Conservation (phyloP, 129 eudicot species). For the Chrysanthemum lavandulifolium region DNA sequence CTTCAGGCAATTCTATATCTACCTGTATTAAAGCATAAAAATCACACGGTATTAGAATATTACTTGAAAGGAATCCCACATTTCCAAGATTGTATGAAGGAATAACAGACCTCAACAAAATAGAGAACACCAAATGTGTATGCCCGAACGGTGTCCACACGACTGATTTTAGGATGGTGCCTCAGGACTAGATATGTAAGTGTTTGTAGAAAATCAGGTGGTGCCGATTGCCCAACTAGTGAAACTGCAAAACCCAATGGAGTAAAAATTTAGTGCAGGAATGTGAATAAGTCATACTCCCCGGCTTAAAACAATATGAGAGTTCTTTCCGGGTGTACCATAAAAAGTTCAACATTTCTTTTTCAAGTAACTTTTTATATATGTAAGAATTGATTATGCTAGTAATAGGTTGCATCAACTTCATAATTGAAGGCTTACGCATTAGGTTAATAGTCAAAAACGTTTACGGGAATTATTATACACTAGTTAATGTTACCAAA, state of each 20-base stretch:
- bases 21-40: slow-evolving; percentile 33
- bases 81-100: not conserved
- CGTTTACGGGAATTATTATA: too few species aligned
- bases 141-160: slow-evolving; percentile 74
- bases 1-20: slow-evolving; percentile 76
- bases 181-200: slow-evolving; percentile 64
- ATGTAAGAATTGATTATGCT: too few species aligned
- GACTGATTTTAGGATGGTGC: slow-evolving; percentile 60
- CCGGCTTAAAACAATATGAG: not conserved
- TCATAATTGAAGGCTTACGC: too few species aligned
- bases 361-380: not conserved
- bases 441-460: too few species aligned
- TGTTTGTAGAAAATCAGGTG: slow-evolving; percentile 73
- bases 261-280: slow-evolving; percentile 1
- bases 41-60: not conserved
- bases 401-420: too few species aligned
- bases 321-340: not conserved
- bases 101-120: slow-evolving; percentile 58
- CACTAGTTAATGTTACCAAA: too few species aligned
- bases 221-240: slow-evolving; percentile 65
- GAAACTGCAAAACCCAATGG: slow-evolving; percentile 43
- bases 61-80: not conserved
- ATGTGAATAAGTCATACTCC: not conserved
- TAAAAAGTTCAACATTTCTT: not conserved
- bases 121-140: slow-evolving; percentile 79